Conservation (phyloP, 768 basidiomycete species). For the Tulasnella sp. region DNA sequence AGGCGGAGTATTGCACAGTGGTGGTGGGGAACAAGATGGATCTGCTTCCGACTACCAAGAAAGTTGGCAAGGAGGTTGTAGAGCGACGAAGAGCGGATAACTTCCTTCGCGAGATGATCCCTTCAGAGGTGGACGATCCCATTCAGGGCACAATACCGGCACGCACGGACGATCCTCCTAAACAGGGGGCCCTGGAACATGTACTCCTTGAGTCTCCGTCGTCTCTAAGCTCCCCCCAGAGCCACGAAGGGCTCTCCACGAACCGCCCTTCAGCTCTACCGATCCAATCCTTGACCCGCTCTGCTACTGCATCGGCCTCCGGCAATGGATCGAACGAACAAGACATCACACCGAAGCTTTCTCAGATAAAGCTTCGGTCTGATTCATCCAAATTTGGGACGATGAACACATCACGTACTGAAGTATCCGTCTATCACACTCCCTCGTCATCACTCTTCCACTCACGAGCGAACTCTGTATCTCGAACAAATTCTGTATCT, state of each 20-base stretch:
- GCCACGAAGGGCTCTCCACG: neutral
- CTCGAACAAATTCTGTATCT: constrained; percentile 54
- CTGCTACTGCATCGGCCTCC: neutral
- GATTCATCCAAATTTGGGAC: constrained; percentile 44
- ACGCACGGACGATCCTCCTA: neutral
- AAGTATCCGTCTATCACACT: constrained; percentile 59
- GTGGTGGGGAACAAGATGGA: constrained; percentile 70
- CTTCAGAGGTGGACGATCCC: neutral
- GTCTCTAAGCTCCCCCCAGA: neutral
- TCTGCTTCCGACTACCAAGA: constrained; percentile 29
- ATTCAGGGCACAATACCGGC: neutral
- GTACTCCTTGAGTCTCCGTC: neutral
- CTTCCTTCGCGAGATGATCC: constrained; percentile 5
- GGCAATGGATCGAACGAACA: neutral
- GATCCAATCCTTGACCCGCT: neutral
- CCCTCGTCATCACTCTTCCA: constrained; percentile 62
- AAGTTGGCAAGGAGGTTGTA: constrained; percentile 13
- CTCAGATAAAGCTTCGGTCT: constrained; percentile 31
- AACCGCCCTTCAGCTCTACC: neutral
- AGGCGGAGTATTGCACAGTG: constrained; percentile 59
- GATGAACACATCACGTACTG: constrained; percentile 46
- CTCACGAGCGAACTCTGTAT: constrained; percentile 40
- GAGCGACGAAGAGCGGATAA: neutral
- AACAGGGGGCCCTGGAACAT: no score
- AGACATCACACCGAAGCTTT: neutral